Base-by-base conservation (phyloP, 371 early-diverging fungal genomes). In the Apophysomyces trapeziformis region DNA sequence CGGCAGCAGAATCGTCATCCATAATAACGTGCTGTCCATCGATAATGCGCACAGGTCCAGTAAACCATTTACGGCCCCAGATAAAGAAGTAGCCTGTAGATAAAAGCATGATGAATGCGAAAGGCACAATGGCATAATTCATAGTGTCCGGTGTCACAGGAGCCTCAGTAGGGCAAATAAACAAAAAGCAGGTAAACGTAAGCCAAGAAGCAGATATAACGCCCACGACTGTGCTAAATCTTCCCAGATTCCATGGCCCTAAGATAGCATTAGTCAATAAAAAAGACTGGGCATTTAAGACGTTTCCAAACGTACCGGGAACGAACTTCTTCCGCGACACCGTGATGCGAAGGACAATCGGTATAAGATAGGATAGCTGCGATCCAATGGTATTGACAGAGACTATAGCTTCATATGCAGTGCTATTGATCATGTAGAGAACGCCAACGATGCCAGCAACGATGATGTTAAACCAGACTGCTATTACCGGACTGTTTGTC, bases 371-470 rank as follows among this genome's bases (percentile, higher is more conserved):
- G 5, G 90, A 87, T 56, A 91, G 76, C 60, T 87, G 87, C 7
- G 89, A 83, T 37, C 89, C 91, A 66, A 92, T 90, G 50, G 90
- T 90, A 57, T 87, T 87, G 65, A 92, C 86, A 45, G 89, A 89
- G 5, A 87, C 85, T 65, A 92, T 86, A 32, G 93, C 90, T 39
- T 85, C 78, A 50, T 84, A 87, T 6, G 87, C 89, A 4, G 80
- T 80, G 32, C 65, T 61, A 61, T 50, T 50, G 41, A 80, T 75
- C 67, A 86, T 75, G 66, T 85, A 84, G 35, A 86, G 68, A 14
- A 83, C 39, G 56, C 85, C 82, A 61, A 85, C 73, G 41, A 76
- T 57, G 38, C 61, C 73, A 43, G 80, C 78, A 7, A 83, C 69
- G 3, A 72, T 47, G 14, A 80, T 66, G 46, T 80, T 80, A 60